Evolutionary conservation across 2,329 filamentous ascomycete species (phyloP).

Genomic region (Xylariaceae sp.): DNA sequence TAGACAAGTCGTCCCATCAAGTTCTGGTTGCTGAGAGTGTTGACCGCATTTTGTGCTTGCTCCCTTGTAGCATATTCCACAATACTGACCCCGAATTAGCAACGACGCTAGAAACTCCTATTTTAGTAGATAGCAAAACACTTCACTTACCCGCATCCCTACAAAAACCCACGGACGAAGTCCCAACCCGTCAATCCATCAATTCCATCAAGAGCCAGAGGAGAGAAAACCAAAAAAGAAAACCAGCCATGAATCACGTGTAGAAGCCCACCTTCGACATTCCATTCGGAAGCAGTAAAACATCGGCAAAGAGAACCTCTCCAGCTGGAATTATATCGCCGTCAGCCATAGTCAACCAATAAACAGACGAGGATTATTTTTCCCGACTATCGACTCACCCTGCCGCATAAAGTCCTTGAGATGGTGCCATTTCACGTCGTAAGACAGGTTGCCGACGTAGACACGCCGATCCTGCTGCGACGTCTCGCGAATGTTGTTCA

Average conservation of each 20-base stretch:
- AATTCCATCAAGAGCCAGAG: slow-evolving; percentile 75
- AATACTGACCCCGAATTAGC: slow-evolving; percentile 65
- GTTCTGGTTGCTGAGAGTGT: slow-evolving; percentile 98
- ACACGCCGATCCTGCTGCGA: slow-evolving; percentile 99
- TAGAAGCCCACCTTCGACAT: slow-evolving; percentile 99
- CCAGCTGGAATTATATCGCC: slow-evolving; percentile 68
- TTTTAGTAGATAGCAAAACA: slow-evolving; percentile 8
- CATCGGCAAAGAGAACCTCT: slow-evolving; percentile 99
- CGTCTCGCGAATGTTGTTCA: slow-evolving; percentile 88
- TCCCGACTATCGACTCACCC: slow-evolving; percentile 63
- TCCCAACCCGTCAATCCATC: slow-evolving; percentile 99
- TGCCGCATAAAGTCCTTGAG: slow-evolving; percentile 99
- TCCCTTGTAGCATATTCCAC: slow-evolving; percentile 99
- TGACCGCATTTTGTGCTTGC: slow-evolving; percentile 96
- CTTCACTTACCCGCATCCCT: slow-evolving; percentile 96
- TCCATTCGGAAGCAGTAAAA: slow-evolving; percentile 99
- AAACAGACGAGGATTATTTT: slow-evolving; percentile 26
- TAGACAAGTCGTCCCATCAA: slow-evolving; percentile 98
- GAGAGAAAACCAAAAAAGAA: slow-evolving; percentile 68
- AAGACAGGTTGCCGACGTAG: slow-evolving; percentile 98
- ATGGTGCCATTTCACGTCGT: slow-evolving; percentile 99
- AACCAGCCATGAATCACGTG: slow-evolving; percentile 85
- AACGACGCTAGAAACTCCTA: slow-evolving; percentile 32
- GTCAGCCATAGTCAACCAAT: slow-evolving; percentile 43
- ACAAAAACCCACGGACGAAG: slow-evolving; percentile 84